These are phyloP conservation scores for Lasiosphaeria hispida DNA, from an alignment of 495 filamentous ascomycete genomes.

Conservation along the genomic window DNA sequence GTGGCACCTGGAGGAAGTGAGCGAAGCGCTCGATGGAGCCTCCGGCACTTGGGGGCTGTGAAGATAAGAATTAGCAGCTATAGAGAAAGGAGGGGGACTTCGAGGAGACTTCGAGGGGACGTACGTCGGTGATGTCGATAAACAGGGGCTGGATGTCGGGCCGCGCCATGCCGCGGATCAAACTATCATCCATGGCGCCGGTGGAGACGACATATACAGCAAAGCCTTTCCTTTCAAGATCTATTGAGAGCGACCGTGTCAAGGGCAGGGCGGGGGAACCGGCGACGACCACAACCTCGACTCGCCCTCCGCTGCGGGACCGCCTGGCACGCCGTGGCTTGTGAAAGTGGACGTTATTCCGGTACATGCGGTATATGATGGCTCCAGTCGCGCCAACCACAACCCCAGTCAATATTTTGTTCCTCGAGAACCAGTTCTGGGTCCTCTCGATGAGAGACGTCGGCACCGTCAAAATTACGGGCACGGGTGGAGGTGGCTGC, in stretches of 20 bases:
- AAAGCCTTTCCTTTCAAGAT: slow-evolving; percentile 88
- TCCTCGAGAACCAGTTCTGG: slow-evolving; percentile 61
- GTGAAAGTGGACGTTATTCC: slow-evolving; percentile 55
- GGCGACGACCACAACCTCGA: slow-evolving; percentile 87
- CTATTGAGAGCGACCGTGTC: slow-evolving; percentile 73
- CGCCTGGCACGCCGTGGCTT: slow-evolving; percentile 72
- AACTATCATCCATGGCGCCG: slow-evolving; percentile 74
- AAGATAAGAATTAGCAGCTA: slow-evolving; percentile 20
- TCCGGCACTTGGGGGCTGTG: slow-evolving; percentile 48
- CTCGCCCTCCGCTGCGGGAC: slow-evolving; percentile 77
- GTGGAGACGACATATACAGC: slow-evolving; percentile 87
- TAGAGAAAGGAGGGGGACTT: neutral
- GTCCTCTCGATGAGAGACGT: slow-evolving; percentile 36
- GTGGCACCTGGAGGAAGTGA: slow-evolving; percentile 65
- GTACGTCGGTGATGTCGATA: slow-evolving; percentile 76
- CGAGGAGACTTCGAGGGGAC: slow-evolving; percentile 22
- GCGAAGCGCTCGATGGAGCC: slow-evolving; percentile 64
- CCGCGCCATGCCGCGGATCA: slow-evolving; percentile 70
- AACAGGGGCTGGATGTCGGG: slow-evolving; percentile 77
- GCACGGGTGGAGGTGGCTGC: slow-evolving; percentile 47
- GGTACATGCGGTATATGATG: slow-evolving; percentile 62
- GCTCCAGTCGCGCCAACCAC: slow-evolving; percentile 67
- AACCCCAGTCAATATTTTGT: slow-evolving; percentile 68
- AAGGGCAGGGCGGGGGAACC: slow-evolving; percentile 79
- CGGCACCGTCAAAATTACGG: slow-evolving; percentile 37